Evolutionary conservation across 2,329 filamentous ascomycete genomes (phyloP).

Genomic region (Diplodia corticola): DNA sequence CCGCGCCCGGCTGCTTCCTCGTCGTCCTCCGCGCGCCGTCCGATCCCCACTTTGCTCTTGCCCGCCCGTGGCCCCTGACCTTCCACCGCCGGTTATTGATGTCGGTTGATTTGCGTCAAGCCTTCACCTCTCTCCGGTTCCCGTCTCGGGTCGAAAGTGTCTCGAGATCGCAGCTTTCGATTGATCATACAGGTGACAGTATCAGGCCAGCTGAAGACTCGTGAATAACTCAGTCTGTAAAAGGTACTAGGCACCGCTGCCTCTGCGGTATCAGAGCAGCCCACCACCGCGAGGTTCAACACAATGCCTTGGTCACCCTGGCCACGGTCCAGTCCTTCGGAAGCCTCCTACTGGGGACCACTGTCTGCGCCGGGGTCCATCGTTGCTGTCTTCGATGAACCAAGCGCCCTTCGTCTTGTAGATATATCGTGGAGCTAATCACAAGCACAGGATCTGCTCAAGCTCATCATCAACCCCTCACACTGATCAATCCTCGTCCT

Average conservation of each 20-base stretch:
- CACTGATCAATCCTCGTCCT: constrained; percentile 1
- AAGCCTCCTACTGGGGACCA: constrained; percentile 6
- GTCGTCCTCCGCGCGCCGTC: background rate
- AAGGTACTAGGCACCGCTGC: constrained; percentile 14
- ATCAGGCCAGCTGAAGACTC: constrained; percentile 48
- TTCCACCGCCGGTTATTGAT: constrained; percentile 46
- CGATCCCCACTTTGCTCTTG: background rate
- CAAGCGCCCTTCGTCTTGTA: constrained; percentile 15
- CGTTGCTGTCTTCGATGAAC: constrained; percentile 23
- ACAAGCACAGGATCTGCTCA: constrained; percentile 7
- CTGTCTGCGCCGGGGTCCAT: constrained; percentile 22
- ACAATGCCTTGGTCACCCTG: constrained; percentile 21
- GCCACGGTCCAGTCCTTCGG: constrained; percentile 21
- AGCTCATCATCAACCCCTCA: background rate
- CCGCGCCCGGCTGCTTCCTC: constrained; percentile 11
- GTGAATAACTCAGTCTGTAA: constrained; percentile 26
- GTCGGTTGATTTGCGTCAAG: constrained; percentile 60
- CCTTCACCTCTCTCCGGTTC: constrained; percentile 55
- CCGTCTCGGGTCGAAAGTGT: constrained; percentile 58
- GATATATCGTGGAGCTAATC: constrained; percentile 19
- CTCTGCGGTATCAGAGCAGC: constrained; percentile 21
- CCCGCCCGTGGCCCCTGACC: constrained; percentile 12
- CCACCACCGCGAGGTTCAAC: constrained; percentile 22
- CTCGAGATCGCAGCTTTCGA: constrained; percentile 58
- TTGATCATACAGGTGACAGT: constrained; percentile 56